Evolutionary conservation across 805 yeast species (phyloP).

Genomic region (Wickerhamiella galacta): DNA sequence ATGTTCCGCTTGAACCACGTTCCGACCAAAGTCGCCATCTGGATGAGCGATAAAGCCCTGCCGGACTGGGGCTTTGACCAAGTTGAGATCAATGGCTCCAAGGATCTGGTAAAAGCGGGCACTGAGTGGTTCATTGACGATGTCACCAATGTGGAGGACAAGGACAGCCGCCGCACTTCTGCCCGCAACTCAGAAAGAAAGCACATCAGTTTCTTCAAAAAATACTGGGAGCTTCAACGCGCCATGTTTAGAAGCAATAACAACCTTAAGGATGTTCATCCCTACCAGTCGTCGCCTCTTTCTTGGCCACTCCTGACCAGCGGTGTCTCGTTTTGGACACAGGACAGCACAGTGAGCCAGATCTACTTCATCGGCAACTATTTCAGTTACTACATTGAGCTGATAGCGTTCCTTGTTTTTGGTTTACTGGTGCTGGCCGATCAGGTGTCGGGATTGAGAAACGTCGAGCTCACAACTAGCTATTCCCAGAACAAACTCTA

Average conservation of each 20-base stretch:
- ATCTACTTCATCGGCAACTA: conserved; percentile 83
- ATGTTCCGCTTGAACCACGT: conserved; percentile 60
- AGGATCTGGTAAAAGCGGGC: conserved; percentile 47
- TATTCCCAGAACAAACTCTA: conserved; percentile 45
- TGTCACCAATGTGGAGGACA: conserved; percentile 51
- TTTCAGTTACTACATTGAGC: conserved; percentile 33
- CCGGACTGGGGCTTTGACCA: conserved; percentile 95
- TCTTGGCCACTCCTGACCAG: conserved; percentile 79
- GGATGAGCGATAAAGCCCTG: conserved; percentile 61
- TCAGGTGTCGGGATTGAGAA: conserved; percentile 62
- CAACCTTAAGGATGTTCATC: conserved; percentile 72
- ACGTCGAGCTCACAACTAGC: conserved; percentile 36
- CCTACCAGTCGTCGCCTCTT: conserved; percentile 84
- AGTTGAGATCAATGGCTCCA: conserved; percentile 90
- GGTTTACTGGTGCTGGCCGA: conserved; percentile 54
- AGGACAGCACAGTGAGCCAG: conserved; percentile 41
- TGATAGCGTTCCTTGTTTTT: conserved; percentile 30
- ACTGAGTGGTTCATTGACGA: conserved; percentile 65
- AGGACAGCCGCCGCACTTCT: conserved; percentile 33
- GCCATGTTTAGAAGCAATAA: conserved; percentile 89
- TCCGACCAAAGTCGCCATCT: conserved; percentile 64
- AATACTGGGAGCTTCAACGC: conserved; percentile 79
- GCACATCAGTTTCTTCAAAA: conserved; percentile 47
- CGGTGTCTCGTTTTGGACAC: conserved; percentile 94
- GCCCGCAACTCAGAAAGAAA: conserved; percentile 2